phyloP scores from a whole-genome alignment of 1,284 basidiomycete species.

The Microbotryum scabiosae region DNA sequence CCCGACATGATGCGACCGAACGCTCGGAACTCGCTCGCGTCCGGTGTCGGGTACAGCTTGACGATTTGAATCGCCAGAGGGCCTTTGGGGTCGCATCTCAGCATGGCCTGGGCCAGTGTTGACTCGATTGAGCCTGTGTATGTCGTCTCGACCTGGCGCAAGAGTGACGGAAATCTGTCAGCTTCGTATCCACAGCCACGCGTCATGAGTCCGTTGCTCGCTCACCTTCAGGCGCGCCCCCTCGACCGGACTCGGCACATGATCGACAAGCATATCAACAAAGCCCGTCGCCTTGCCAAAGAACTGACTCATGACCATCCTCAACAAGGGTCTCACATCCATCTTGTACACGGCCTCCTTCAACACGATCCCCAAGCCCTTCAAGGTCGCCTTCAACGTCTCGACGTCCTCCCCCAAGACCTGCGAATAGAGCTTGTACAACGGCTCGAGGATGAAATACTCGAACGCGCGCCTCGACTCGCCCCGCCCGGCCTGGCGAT shows the following conservation, averaged over 20 bases:
- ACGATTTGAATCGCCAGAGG: constrained; percentile 87
- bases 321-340: constrained; percentile 89
- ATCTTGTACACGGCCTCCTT: constrained; percentile 96
- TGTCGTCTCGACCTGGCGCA: constrained; percentile 58
- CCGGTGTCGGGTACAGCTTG: constrained; percentile 90
- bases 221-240: constrained; percentile 62
- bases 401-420: constrained; percentile 89
- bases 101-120: constrained; percentile 67
- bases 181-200: neutral
- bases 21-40: constrained; percentile 90
- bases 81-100: constrained; percentile 69
- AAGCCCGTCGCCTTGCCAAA: constrained; percentile 83
- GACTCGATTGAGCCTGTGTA: constrained; percentile 80
- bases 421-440: constrained; percentile 93
- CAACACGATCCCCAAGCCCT: constrained; percentile 68
- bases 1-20: constrained; percentile 93
- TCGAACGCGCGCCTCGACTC: constrained; percentile 73
- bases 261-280: constrained; percentile 81
- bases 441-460: constrained; percentile 89
- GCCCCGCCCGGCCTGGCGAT: constrained; percentile 69
- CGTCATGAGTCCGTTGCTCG: constrained; percentile 37
- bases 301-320: constrained; percentile 89
- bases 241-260: constrained; percentile 74
- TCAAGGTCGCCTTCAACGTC: constrained; percentile 70
- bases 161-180: neutral